phyloP scores from a whole-genome alignment of 2,329 filamentous ascomycete species.

The Diaporthe vaccinii region DNA sequence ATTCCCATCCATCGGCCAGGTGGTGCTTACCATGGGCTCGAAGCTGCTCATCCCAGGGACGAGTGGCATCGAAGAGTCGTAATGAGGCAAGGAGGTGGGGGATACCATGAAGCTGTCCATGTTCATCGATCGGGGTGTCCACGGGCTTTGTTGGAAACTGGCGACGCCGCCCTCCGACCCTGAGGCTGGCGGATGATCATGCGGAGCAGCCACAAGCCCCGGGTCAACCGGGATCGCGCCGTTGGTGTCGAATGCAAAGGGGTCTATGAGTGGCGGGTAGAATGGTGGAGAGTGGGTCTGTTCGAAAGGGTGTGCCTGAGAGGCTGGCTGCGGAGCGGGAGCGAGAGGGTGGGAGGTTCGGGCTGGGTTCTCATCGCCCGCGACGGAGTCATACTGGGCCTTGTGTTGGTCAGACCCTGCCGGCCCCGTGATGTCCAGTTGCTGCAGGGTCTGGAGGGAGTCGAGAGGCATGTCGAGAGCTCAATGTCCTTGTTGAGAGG shows the following conservation, averaged over 20 bases:
- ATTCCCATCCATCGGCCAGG: constrained; percentile 1
- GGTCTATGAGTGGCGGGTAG: not conserved
- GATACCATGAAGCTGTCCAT: not conserved
- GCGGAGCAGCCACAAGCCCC: not conserved
- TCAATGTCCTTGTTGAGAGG: not conserved
- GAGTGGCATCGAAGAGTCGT: not conserved
- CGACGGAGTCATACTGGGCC: not conserved
- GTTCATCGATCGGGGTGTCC: not conserved
- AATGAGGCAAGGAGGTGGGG: not conserved
- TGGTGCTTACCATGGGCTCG: constrained; percentile 9
- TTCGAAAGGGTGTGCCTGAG: not conserved
- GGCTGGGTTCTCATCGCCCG: not conserved
- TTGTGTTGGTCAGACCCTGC: not conserved
- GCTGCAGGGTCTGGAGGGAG: not conserved
- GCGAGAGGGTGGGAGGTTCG: not conserved
- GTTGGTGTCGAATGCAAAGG: not conserved
- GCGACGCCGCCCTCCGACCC: not conserved
- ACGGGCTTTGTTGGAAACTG: not conserved
- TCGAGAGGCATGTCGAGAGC: not conserved
- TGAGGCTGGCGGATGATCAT: not conserved
- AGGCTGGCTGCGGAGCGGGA: not conserved
- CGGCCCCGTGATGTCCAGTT: not conserved
- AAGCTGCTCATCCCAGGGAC: constrained; percentile 19
- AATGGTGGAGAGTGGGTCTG: not conserved
- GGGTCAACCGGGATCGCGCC: constrained; percentile 2